Evolutionary conservation across 1,284 basidiomycete species (phyloP).

Genomic region (Cutaneotrichosporon dermatis): DNA sequence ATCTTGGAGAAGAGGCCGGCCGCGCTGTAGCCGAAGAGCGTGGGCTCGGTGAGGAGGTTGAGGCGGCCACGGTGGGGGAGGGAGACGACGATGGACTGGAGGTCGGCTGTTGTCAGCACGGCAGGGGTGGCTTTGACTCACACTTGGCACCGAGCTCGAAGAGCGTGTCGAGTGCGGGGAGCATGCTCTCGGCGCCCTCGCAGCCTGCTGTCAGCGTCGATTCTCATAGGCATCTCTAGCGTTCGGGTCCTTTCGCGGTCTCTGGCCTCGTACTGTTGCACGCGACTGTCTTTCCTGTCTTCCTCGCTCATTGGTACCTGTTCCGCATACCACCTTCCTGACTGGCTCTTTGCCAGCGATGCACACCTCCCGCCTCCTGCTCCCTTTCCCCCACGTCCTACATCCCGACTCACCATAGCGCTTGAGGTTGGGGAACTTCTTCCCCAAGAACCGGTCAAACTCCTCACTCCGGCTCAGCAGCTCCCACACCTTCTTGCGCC

Average conservation of each 20-base stretch:
- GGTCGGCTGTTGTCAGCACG: slow-evolving; percentile 53
- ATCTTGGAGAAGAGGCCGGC: slow-evolving; percentile 77
- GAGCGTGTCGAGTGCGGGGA: slow-evolving; percentile 72
- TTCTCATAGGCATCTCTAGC: no score
- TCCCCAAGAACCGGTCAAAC: slow-evolving; percentile 57
- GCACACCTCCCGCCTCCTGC: background rate
- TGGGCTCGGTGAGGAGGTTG: slow-evolving; percentile 67
- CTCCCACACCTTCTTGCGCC: slow-evolving; percentile 60
- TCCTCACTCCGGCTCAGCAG: slow-evolving; percentile 71
- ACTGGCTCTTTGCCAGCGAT: background rate
- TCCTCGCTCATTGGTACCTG: background rate
- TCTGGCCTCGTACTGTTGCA: no score
- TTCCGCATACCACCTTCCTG: background rate
- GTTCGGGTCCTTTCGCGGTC: no score
- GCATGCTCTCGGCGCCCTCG: slow-evolving; percentile 86
- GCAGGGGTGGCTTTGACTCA: slow-evolving; percentile 34
- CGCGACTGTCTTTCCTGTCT: background rate
- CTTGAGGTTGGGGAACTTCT: slow-evolving; percentile 45
- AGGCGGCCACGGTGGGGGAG: slow-evolving; percentile 71
- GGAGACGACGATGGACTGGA: slow-evolving; percentile 63
- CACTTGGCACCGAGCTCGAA: slow-evolving; percentile 64
- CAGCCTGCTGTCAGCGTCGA: slow-evolving; percentile 21
- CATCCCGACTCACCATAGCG: slow-evolving; percentile 31
- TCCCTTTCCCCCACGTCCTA: no score
- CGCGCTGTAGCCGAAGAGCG: slow-evolving; percentile 63